A percentile compares a stretch with the other conserved stretches of the same genome.
Conservation (phyloP, 306 rosid genomes). For the Cucurbita ficifolia region DNA sequence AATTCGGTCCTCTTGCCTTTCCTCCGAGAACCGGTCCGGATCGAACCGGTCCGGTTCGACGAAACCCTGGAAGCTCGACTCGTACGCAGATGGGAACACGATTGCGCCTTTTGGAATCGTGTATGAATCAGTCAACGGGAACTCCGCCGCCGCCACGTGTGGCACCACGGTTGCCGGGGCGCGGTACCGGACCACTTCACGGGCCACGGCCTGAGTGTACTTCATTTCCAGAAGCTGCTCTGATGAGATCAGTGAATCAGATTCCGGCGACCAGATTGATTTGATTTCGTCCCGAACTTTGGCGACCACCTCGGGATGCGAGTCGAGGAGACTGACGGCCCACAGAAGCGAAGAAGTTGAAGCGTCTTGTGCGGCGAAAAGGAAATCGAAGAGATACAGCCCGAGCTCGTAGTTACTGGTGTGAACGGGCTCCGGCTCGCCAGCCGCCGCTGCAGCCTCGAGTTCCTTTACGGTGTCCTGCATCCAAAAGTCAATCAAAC, state of each 20-base stretch:
- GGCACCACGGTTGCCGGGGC: constrained; percentile 84
- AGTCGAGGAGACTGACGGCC: constrained; percentile 69
- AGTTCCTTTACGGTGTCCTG: constrained; percentile 43
- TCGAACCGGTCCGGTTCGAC: constrained; percentile 67
- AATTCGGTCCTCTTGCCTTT: constrained; percentile 54
- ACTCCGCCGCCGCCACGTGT: constrained; percentile 49
- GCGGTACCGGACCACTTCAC: constrained; percentile 60
- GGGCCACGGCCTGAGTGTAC: constrained; percentile 86
- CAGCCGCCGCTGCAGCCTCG: constrained; percentile 7
- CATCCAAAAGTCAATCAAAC: constrained; percentile 83
- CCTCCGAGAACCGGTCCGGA: constrained; percentile 66
- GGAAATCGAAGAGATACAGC: constrained; percentile 62
- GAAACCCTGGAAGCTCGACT: constrained; percentile 77
- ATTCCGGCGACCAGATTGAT: constrained; percentile 51
- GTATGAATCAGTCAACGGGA: constrained; percentile 44
- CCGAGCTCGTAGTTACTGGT: constrained; percentile 42
- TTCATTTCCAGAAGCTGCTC: constrained; percentile 48
- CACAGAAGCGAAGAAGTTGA: constrained; percentile 82
- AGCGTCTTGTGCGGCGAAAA: constrained; percentile 81
- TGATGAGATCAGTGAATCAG: constrained; percentile 27
- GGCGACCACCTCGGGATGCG: constrained; percentile 43
- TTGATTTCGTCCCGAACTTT: constrained; percentile 45
- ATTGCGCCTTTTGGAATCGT: constrained; percentile 59
- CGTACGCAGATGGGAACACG: constrained; percentile 68
- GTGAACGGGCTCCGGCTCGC: constrained; percentile 13